Conservation (phyloP, 164 flowering plant genomes). For the Taxillus chinensis region DNA sequence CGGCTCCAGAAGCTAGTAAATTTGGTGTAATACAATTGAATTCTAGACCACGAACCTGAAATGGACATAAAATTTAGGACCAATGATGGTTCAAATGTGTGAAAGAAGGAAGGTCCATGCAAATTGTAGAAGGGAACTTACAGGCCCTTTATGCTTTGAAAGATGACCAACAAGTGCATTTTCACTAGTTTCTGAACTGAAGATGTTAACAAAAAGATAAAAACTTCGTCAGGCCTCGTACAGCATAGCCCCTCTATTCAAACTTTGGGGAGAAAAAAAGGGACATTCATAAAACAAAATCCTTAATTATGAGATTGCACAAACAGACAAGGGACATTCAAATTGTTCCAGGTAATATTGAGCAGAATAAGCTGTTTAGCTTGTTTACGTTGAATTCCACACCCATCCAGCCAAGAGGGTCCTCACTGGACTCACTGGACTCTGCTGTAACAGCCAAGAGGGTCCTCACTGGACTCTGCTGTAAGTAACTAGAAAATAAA, state of each 20-base stretch:
- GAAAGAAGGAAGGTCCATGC: neutral
- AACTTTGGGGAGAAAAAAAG: too few species aligned
- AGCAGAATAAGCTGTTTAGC: too few species aligned
- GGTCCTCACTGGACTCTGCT: too few species aligned
- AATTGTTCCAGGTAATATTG: too few species aligned
- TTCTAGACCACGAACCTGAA: constrained; percentile 92
- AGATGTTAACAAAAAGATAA: neutral
- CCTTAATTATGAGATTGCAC: too few species aligned
- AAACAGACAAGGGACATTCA: too few species aligned
- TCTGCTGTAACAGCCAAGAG: too few species aligned
- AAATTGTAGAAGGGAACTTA: constrained; percentile 30
- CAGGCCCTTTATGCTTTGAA: constrained; percentile 77
- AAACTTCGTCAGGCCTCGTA: neutral
- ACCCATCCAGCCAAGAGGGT: too few species aligned
- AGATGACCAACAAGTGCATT: constrained; percentile 54
- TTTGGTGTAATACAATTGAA: constrained; percentile 64
- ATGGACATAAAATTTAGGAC: neutral
- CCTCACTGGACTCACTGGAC: too few species aligned
- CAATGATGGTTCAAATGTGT: neutral
- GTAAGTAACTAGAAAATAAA: too few species aligned
- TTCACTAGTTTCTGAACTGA: constrained; percentile 19
- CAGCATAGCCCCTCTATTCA: too few species aligned
- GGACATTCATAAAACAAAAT: neutral
- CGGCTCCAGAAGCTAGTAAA: constrained; percentile 92
- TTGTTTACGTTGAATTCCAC: too few species aligned